Conservation (phyloP, 2,329 filamentous ascomycete genomes). For the Fusarium sp. region DNA sequence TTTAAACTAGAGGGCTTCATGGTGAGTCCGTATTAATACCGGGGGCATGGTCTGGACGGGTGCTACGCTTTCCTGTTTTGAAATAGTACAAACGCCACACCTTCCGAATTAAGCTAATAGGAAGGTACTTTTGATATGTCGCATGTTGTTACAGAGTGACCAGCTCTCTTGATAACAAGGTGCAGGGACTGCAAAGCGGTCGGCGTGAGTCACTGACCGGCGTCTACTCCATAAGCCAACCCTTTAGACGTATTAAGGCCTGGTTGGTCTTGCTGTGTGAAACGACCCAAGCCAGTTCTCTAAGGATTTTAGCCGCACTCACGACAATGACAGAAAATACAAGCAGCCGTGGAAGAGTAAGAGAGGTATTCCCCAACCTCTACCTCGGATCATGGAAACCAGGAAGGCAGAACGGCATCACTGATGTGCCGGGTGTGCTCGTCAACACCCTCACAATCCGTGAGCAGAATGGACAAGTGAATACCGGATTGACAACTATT, state of each 20-base stretch:
- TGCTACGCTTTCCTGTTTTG: too few relatives aligned
- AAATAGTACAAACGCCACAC: too few relatives aligned
- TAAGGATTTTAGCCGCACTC: not conserved
- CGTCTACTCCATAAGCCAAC: not conserved
- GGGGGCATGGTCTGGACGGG: too few relatives aligned
- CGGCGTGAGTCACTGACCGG: not conserved
- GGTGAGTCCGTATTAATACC: too few relatives aligned
- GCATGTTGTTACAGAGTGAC: too few relatives aligned
- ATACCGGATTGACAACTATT: slow-evolving; percentile 1
- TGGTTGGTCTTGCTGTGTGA: not conserved
- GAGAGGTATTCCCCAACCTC: not conserved
- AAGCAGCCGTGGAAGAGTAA: not conserved
- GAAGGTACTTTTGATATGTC: too few relatives aligned
- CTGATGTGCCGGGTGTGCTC: not conserved
- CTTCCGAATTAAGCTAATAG: too few relatives aligned
- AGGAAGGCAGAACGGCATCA: not conserved
- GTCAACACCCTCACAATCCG: not conserved
- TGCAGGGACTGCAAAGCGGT: not conserved
- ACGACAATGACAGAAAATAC: not conserved
- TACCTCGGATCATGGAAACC: not conserved
- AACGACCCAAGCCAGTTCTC: not conserved
- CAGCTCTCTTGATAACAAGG: too few relatives aligned
- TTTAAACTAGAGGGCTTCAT: too few relatives aligned
- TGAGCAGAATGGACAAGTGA: not conserved
- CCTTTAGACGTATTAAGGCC: not conserved